Evolutionary conservation across 257 asterid species (phyloP).

Genomic region (Gardenia jasminoides): DNA sequence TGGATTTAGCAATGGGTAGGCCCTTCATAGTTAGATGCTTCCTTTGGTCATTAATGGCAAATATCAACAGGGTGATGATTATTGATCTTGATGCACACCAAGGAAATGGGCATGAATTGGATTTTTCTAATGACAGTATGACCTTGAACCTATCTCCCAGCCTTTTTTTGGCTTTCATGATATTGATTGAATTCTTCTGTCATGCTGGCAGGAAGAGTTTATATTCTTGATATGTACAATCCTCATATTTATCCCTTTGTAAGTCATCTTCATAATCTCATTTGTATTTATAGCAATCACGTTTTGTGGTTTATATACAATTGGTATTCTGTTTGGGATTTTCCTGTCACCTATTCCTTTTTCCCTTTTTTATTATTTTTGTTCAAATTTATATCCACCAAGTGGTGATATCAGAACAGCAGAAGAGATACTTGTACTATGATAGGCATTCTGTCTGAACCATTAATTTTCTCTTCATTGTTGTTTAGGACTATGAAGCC

Average conservation of each 20-base stretch:
- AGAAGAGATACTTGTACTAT: background rate
- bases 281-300: background rate
- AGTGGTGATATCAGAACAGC: background rate
- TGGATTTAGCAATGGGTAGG: too few relatives aligned
- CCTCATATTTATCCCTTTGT: constrained; percentile 91
- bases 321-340: background rate
- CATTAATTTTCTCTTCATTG: constrained; percentile 3
- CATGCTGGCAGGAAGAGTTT: constrained; percentile 71
- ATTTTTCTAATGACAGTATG: constrained; percentile 77
- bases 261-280: constrained; percentile 29
- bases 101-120: constrained; percentile 93
- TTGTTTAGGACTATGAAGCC: constrained; percentile 69
- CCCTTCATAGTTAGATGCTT: background rate
- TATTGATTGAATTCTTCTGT: constrained; percentile 24
- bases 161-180: constrained; percentile 18
- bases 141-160: constrained; percentile 24
- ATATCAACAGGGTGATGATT: constrained; percentile 73
- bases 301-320: background rate
- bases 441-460: background rate
- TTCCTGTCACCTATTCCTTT: background rate
- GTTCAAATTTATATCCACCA: background rate
- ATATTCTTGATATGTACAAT: constrained; percentile 91
- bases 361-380: background rate
- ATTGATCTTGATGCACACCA: constrained; percentile 99
- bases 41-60: background rate